Conservation (phyloP, 768 basidiomycete genomes). For the Trametes gibbosa region DNA sequence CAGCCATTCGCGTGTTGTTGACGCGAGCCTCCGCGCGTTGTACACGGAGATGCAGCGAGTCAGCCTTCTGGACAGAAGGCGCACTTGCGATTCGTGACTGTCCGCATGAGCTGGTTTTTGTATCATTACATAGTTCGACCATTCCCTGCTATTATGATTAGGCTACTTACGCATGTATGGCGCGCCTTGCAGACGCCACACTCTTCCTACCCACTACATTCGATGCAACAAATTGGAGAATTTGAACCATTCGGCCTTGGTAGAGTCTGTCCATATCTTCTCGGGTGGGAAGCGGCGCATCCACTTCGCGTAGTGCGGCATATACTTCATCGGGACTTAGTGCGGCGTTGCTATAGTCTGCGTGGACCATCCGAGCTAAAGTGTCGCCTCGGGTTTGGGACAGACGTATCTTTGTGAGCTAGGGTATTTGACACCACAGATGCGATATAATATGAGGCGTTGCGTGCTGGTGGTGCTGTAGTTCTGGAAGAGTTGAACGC, state of each 20-base stretch:
- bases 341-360: no score
- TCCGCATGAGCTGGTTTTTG: neutral
- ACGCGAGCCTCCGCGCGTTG: neutral
- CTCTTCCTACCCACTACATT: neutral
- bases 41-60: neutral
- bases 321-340: neutral
- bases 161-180: neutral
- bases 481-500: no score
- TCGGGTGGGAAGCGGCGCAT: neutral
- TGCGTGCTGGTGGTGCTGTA: no score
- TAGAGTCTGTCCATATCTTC: neutral
- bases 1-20: neutral
- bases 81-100: no score
- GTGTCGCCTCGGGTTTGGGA: no score
- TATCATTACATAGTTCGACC: neutral
- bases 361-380: no score
- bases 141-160: neutral
- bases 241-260: neutral
- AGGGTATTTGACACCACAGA: no score
- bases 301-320: neutral
- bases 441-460: no score
- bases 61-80: neutral
- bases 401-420: no score
- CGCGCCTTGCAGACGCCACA: neutral
- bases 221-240: neutral